Conservation (phyloP, 371 early-diverging fungal species). For the Mucor velutinosus region DNA sequence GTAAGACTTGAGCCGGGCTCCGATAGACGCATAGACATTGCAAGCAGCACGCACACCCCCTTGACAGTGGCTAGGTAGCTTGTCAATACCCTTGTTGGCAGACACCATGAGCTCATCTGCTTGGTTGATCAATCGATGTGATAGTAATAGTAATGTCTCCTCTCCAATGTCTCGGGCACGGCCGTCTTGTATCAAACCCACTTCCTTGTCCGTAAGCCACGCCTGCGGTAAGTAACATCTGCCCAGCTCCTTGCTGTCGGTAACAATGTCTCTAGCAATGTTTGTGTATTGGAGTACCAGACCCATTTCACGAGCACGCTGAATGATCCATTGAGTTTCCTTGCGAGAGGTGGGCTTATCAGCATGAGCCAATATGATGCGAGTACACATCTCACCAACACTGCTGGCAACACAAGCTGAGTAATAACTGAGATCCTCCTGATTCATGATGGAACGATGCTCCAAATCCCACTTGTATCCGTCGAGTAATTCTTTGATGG, state of each 20-base stretch:
- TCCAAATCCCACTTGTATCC: conserved; percentile 60
- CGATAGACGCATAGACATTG: conserved; percentile 55
- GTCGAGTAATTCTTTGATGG: conserved; percentile 51
- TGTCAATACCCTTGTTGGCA: conserved; percentile 41
- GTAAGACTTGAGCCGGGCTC: conserved; percentile 7
- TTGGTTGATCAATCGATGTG: conserved; percentile 21
- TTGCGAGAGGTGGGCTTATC: neutral
- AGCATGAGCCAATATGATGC: conserved; percentile 27
- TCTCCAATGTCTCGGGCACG: conserved; percentile 33
- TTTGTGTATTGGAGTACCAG: conserved; percentile 62
- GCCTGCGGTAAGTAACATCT: conserved; percentile 54
- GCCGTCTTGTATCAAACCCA: conserved; percentile 14
- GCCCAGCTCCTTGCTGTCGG: conserved; percentile 54
- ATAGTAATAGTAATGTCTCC: conserved; percentile 22
- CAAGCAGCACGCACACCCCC: conserved; percentile 55
- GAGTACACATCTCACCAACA: conserved; percentile 62
- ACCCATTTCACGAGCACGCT: conserved; percentile 60
- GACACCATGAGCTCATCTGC: conserved; percentile 30
- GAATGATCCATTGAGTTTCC: conserved; percentile 26
- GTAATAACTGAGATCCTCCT: conserved; percentile 50
- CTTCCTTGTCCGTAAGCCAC: conserved; percentile 33
- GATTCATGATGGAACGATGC: conserved; percentile 27
- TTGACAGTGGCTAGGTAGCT: conserved; percentile 38
- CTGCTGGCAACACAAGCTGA: conserved; percentile 61
- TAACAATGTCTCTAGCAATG: conserved; percentile 63